A percentile compares a stretch with the other conserved stretches of the same genome.
These are phyloP conservation scores for Globisporangium nunn DNA, from an alignment of 352 stramenopile genomes.

Conservation along the genomic window DNA sequence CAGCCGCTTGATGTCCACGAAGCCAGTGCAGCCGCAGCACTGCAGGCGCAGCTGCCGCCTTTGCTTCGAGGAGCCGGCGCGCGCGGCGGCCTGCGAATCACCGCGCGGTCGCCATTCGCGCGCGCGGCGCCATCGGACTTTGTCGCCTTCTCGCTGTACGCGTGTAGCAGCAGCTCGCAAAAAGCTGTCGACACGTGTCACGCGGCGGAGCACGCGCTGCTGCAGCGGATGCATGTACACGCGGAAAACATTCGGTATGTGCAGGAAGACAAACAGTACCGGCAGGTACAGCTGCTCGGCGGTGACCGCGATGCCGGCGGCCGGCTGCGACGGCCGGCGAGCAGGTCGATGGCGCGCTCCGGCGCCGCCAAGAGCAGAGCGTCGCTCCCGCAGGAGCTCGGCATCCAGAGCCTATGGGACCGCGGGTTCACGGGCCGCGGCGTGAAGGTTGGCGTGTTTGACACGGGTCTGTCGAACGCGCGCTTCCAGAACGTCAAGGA, in stretches of 20 bases:
- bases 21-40: conserved; percentile 10
- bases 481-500: conserved; percentile 58
- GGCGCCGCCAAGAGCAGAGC: conserved; percentile 18
- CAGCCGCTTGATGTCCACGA: conserved; percentile 22
- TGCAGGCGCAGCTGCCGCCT: background rate
- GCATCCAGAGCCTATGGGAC: conserved; percentile 50
- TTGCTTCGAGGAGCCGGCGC: background rate
- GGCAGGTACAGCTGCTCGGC: conserved; percentile 11
- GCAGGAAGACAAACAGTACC: conserved; percentile 42
- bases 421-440: conserved; percentile 55
- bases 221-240: background rate
- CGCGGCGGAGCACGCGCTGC: conserved; percentile 17
- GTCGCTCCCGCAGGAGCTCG: conserved; percentile 41
- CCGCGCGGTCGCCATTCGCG: conserved; percentile 19
- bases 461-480: conserved; percentile 64
- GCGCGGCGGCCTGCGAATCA: conserved; percentile 10
- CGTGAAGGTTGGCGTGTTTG: conserved; percentile 83
- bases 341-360: conserved; percentile 1
- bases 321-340: background rate
- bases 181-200: conserved; percentile 13
- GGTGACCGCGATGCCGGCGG: conserved; percentile 13
- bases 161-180: conserved; percentile 15
- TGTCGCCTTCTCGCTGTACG: conserved; percentile 43
- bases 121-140: conserved; percentile 50
- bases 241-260: conserved; percentile 27